Evolutionary conservation across 208 protist genomes (phyloP), one percentile per base, ranked within the genome.

Genomic region (Acanthamoeba lenticulata): DNA sequence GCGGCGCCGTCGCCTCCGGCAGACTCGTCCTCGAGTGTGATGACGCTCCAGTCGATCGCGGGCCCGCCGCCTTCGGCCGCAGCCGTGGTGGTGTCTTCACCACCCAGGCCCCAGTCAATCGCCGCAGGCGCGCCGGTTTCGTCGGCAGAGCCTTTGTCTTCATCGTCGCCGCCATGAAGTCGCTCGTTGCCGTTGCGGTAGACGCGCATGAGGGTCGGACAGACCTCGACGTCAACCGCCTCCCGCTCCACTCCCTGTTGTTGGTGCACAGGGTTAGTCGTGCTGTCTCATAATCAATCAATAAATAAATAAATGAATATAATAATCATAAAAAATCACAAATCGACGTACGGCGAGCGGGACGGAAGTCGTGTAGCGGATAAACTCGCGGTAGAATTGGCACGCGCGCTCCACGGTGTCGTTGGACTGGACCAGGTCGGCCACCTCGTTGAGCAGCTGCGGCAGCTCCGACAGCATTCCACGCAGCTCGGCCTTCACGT

Each of bases 31-130:
- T 77, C 29, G 27, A 38, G 6, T 0, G 45, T 17, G 34, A 86
- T 86, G 3, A 27, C 77, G 77, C 77, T 57, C 77, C 77, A 86
- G n/a, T 86, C 77, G 45, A 86, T 86, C 11, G 38, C 77, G 34
- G 34, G 36, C 44, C 38, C 24, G 29, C n/a, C 77, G 17, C n/a
- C 27, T 45, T n/a, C 42, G 17, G 45, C 45, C 6, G n/a, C 55
- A 13, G n/a, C 55, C 2, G 45, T 52, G 9, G 45, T 77, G 9
- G 24, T n/a, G 15, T 17, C 44, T 5, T 57, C 77, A 7, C 19
- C 40, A 32, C 40, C 77, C 15, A 74, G n/a, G 36, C 40, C 65
- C 77, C 77, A 86, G 24, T 86, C 34, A 55, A 86, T 86, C 13
- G 77, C 15, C 6, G 77, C 19, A 32, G 77, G 0, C n/a, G 45